These are phyloP conservation scores for Nitzschia sp. DNA, from an alignment of 108 stramenopile species.

Conservation along the genomic window DNA sequence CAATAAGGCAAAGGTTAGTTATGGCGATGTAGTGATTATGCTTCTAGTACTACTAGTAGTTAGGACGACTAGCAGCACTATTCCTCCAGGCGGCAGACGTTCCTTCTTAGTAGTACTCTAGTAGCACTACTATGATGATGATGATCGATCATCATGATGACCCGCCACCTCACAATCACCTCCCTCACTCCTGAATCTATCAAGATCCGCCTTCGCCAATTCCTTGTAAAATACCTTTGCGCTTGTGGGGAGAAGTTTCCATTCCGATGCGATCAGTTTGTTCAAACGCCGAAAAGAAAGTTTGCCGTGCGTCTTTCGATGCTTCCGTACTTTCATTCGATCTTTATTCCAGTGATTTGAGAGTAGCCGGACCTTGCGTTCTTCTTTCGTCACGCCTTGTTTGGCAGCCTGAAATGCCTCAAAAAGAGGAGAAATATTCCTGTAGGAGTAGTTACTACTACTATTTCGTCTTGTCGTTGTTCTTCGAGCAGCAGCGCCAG, in stretches of 20 bases:
- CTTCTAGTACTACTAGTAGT: too few species aligned
- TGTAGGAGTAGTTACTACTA: too few species aligned
- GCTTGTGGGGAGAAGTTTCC: background rate
- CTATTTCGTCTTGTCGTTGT: too few species aligned
- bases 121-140: too few species aligned
- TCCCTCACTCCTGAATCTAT: background rate
- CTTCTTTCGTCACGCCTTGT: background rate
- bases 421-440: background rate
- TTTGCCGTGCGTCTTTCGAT: conserved; percentile 6
- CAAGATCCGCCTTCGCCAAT: background rate
- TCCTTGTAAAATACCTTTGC: conserved; percentile 1
- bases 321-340: background rate
- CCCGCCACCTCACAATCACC: background rate
- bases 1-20: too few species aligned
- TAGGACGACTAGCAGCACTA: too few species aligned
- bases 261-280: background rate
- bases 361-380: background rate
- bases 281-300: background rate
- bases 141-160: background rate
- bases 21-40: too few species aligned
- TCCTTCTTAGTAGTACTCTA: too few species aligned
- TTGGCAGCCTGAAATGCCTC: background rate
- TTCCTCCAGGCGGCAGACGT: too few species aligned
- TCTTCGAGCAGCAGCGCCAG: too few species aligned
- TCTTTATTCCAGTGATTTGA: conserved; percentile 1